Conservation (phyloP, 1,284 basidiomycete species). For the Cryptococcus sp. region DNA sequence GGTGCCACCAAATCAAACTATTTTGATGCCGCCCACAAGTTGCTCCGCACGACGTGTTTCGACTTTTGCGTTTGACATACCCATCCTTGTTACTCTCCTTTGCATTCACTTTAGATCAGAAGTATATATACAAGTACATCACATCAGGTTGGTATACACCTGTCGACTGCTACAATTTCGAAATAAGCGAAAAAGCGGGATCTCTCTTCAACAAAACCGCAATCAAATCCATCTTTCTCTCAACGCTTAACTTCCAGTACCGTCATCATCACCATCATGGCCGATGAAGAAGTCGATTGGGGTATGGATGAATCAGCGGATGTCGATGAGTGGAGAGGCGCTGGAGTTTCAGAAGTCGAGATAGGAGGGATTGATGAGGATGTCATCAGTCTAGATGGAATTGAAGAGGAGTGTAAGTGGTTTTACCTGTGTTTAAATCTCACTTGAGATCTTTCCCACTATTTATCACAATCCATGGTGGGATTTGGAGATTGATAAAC, state of each 20-base stretch:
- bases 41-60: too few relatives aligned
- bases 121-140: too few relatives aligned
- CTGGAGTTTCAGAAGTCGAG: neutral
- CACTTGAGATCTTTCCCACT: neutral
- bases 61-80: too few relatives aligned
- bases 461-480: neutral
- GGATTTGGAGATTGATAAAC: neutral
- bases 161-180: too few relatives aligned
- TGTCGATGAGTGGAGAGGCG: neutral
- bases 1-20: too few relatives aligned
- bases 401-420: conserved; percentile 7
- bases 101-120: too few relatives aligned
- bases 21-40: too few relatives aligned
- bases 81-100: too few relatives aligned
- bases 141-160: too few relatives aligned
- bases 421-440: neutral
- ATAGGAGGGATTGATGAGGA: conserved; percentile 8
- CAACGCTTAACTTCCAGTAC: neutral
- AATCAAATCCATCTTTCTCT: too few relatives aligned
- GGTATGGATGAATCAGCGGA: neutral
- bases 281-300: conserved; percentile 1
- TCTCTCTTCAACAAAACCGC: too few relatives aligned
- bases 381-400: conserved; percentile 13
- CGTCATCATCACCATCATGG: neutral
- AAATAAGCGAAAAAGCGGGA: too few relatives aligned